Evolutionary conservation across 495 filamentous ascomycete genomes (phyloP), one percentile per base, ranked within the genome.

Genomic region (Neurospora cerealis): DNA sequence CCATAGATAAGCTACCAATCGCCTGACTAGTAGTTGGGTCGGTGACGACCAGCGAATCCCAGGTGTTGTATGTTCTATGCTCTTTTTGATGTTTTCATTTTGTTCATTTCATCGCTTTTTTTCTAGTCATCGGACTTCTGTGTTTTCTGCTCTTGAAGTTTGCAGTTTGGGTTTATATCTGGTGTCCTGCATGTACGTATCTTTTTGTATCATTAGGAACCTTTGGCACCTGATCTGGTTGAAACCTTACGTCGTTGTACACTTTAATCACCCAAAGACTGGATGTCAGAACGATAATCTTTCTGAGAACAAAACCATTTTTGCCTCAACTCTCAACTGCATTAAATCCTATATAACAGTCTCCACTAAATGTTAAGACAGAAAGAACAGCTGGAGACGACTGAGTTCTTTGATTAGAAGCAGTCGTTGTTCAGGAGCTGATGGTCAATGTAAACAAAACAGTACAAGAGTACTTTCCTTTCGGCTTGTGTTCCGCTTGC

Each of bases 1-100:
- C n/a, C n/a, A n/a, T n/a, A n/a, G n/a, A n/a, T n/a, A n/a, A n/a
- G n/a, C n/a, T n/a, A n/a, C n/a, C n/a, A n/a, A 54, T 11, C 8
- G 79, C 79, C 74, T 72, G 79, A 81, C 75, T 77, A 84, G 84
- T 84, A 85, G 80, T 83, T 81, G 80, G 83, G 83, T 84, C 77
- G 82, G 78, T 81, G 75, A 81, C 79, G 73, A 80, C 75, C 74
- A 78, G 77, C 69, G 83, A 83, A 83, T 83, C 78, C 81, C 77
- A 74, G 79, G 82, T 83, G 82, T 81, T 83, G 82, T 83, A 84
- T 82, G 79, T 83, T 78, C 2, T 28, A 28, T 28, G 24, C 24
- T 28, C 24, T 15, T 41, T 41, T 41, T 41, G 15, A 6, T 6
- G 4, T 17, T 41, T 17, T 41, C 15, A 41, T 17, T 5, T 41